Conservation (phyloP, 75 land plant species). For the Ceratopteris richardii region DNA sequence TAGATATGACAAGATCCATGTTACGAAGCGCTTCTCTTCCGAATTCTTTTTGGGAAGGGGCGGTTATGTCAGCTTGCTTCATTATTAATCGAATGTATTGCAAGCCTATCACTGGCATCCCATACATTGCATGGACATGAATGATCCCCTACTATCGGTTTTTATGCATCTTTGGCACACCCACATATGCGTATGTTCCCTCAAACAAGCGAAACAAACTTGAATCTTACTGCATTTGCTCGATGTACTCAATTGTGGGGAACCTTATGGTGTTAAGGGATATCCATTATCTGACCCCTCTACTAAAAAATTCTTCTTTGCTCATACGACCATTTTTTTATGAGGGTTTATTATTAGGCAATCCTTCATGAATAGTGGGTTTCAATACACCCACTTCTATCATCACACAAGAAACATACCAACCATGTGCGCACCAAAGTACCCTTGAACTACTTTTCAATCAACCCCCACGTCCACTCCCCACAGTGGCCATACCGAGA, state of each 20-base stretch:
- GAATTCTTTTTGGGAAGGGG: constrained; percentile 13
- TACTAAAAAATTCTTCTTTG: neutral
- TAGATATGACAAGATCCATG: constrained; percentile 5
- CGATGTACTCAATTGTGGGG: neutral
- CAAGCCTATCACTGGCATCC: neutral
- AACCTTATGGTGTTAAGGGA: neutral
- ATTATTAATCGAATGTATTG: neutral
- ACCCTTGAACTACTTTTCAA: too few relatives aligned
- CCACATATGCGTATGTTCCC: neutral
- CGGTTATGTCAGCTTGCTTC: constrained; percentile 1
- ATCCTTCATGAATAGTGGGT: too few relatives aligned
- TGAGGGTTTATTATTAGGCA: too few relatives aligned
- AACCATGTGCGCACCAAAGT: too few relatives aligned
- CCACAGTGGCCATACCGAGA: too few relatives aligned
- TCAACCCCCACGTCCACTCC: too few relatives aligned
- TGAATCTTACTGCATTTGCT: neutral
- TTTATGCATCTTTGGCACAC: neutral
- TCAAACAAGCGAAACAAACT: neutral
- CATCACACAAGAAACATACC: too few relatives aligned
- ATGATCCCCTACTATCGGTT: neutral
- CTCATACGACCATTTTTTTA: neutral
- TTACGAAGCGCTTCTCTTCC: constrained; percentile 3
- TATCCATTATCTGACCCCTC: neutral
- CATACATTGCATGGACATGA: constrained; percentile 6
- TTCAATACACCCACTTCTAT: too few relatives aligned